Conservation (phyloP, 176 grass and related monocot genomes). For the Carex scoparia region DNA sequence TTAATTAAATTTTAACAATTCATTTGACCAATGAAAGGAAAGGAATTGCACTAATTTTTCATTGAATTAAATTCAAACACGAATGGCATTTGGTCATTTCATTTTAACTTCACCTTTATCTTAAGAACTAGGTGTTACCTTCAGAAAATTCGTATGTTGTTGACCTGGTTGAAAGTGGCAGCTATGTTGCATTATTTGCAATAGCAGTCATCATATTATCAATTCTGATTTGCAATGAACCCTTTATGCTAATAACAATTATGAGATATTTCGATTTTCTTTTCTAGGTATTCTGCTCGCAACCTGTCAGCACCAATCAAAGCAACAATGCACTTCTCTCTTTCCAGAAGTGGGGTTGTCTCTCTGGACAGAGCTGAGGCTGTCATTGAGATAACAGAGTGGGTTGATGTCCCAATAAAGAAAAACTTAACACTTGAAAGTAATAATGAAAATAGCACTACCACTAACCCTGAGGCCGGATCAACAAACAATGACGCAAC, state of each 20-base stretch:
- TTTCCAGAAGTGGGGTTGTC: constrained; percentile 90
- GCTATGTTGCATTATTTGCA: background rate
- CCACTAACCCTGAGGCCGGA: constrained; percentile 48
- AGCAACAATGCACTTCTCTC: constrained; percentile 96
- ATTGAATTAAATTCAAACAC: background rate
- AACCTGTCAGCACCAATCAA: constrained; percentile 97
- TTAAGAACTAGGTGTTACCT: background rate
- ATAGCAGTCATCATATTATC: background rate
- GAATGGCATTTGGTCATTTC: background rate
- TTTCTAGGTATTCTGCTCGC: constrained; percentile 62
- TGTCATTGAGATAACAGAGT: constrained; percentile 96
- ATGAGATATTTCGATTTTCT: constrained; percentile 16
- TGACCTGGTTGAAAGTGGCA: background rate
- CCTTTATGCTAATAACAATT: constrained; percentile 3
- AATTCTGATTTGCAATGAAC: background rate
- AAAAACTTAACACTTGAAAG: constrained; percentile 70
- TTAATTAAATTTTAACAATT: constrained; percentile 8
- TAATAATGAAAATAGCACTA: constrained; percentile 44
- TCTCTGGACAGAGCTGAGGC: constrained; percentile 93
- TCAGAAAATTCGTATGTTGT: background rate
- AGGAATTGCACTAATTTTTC: background rate
- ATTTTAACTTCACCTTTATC: background rate
- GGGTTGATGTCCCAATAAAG: constrained; percentile 84
- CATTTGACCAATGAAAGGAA: background rate
- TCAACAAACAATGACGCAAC: constrained; percentile 34